Conservation (phyloP, 2,329 filamentous ascomycete genomes). For the Nothophoma quercina region DNA sequence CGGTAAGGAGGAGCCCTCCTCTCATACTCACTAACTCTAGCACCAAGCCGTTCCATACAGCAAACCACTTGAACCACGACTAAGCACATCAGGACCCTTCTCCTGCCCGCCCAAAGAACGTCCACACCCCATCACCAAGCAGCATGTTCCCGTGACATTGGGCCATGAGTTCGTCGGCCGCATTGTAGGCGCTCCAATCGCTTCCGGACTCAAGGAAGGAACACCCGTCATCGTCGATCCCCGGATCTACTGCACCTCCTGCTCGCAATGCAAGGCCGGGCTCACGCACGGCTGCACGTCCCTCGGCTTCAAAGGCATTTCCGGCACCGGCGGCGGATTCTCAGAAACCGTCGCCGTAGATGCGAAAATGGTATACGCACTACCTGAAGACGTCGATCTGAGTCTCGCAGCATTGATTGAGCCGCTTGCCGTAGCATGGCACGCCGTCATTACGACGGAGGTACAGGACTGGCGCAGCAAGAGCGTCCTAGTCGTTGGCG, state of each 20-base stretch:
- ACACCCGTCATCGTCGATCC: constrained; percentile 41
- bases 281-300: constrained; percentile 32
- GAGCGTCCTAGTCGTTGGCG: constrained; percentile 35
- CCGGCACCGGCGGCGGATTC: constrained; percentile 38
- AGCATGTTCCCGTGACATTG: constrained; percentile 35
- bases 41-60: no score
- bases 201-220: constrained; percentile 30
- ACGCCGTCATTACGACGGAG: constrained; percentile 26
- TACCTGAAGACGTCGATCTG: constrained; percentile 35
- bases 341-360: constrained; percentile 34
- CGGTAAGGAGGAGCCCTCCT: no score
- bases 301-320: constrained; percentile 37
- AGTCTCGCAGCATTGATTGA: constrained; percentile 38
- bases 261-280: constrained; percentile 24
- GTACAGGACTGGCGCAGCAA: constrained; percentile 21
- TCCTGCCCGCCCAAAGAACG: constrained; percentile 20
- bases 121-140: constrained; percentile 32
- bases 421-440: constrained; percentile 43
- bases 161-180: constrained; percentile 45
- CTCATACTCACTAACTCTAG: no score
- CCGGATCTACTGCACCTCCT: constrained; percentile 37
- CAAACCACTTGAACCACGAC: no score
- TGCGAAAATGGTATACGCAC: constrained; percentile 29
- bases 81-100: background rate
- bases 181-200: constrained; percentile 26